Evolutionary conservation across 2,329 filamentous ascomycete genomes (phyloP), one percentile per base, ranked within the genome.

Genomic region (Diaporthe caulivora): DNA sequence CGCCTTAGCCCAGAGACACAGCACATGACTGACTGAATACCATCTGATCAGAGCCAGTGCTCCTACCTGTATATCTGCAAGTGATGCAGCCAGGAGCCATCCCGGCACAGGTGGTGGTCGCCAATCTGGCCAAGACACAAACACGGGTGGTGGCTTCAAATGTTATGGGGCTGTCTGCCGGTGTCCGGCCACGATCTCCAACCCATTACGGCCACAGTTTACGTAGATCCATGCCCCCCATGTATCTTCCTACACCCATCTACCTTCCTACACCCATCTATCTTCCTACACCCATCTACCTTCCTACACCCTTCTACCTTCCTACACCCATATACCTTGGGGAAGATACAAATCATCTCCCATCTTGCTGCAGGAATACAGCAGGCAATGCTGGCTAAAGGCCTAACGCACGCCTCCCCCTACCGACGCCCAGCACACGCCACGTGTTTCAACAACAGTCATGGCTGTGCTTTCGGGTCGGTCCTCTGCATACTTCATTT

Each of bases 401-500:
- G 13, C 67, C 18, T 17, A n/a, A 31, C 3, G 18, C 3, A 18
- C 37, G 10, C 37, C 49, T n/a, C 37, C 31, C 17, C 9, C 44
- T 21, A n/a, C n/a, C 67, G 40, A 47, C 34, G 47, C 53, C 40
- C 40, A 40, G 24, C 37, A 54, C 57, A 21, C 71, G 71, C 71
- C 71, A 73, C 71, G 44, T 70, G 71, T 73, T 73, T 73, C 71
- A 70, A 64, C 37, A 70, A 53, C 64, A 68, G 65, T 42, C 71
- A 54, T 42, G 11, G 11, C 58, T 40, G 29, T 21, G 44, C 60
- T 7, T 51, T 21, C 47, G 65, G 65, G n/a, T 54, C 51, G 31
- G 65, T 69, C 37, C 37, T 69, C 31, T 53, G 64, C 47, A 68
- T 53, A 13, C 8, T 68, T 68, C 1, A 29, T 40, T 51, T 24